These are phyloP conservation scores for Nymphaea colorata DNA, from an alignment of 164 flowering plant genomes.

Conservation along the genomic window DNA sequence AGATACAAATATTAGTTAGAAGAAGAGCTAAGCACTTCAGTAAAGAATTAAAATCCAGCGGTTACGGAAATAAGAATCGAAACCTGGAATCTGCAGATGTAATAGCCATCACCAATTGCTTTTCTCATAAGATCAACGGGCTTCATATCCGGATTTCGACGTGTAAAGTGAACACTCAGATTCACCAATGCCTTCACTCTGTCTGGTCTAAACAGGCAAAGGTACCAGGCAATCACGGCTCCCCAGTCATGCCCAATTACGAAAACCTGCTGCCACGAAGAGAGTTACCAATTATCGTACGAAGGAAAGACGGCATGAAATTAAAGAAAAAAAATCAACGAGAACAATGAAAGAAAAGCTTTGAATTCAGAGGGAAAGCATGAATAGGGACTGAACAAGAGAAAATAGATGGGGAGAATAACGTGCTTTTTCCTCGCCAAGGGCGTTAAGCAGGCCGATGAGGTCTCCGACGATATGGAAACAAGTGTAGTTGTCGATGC, in stretches of 20 bases:
- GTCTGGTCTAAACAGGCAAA: constrained; percentile 68
- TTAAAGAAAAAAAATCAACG: not conserved
- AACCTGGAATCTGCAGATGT: constrained; percentile 77
- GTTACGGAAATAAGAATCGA: too few relatives aligned
- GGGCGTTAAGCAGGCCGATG: constrained; percentile 42
- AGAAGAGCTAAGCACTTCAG: too few relatives aligned
- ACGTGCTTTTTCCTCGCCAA: constrained; percentile 24
- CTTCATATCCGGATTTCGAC: constrained; percentile 32
- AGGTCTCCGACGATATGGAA: constrained; percentile 59
- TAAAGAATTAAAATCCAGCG: too few relatives aligned
- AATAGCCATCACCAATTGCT: constrained; percentile 54
- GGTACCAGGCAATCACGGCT: constrained; percentile 51
- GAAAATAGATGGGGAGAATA: not conserved
- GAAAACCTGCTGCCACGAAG: constrained; percentile 30
- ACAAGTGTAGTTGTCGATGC: constrained; percentile 25
- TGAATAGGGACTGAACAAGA: not conserved
- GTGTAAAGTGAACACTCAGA: constrained; percentile 41
- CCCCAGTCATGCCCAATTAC: constrained; percentile 92
- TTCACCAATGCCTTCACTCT: constrained; percentile 70
- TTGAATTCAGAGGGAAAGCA: not conserved
- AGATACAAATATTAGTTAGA: too few relatives aligned
- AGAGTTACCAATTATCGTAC: not conserved
- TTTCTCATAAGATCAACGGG: constrained; percentile 24
- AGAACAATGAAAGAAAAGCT: too few relatives aligned
- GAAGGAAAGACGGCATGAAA: not conserved